These are phyloP conservation scores for Cryptosporidium tyzzeri DNA, from an alignment of 169 alveolate genomes.

Conservation along the genomic window DNA sequence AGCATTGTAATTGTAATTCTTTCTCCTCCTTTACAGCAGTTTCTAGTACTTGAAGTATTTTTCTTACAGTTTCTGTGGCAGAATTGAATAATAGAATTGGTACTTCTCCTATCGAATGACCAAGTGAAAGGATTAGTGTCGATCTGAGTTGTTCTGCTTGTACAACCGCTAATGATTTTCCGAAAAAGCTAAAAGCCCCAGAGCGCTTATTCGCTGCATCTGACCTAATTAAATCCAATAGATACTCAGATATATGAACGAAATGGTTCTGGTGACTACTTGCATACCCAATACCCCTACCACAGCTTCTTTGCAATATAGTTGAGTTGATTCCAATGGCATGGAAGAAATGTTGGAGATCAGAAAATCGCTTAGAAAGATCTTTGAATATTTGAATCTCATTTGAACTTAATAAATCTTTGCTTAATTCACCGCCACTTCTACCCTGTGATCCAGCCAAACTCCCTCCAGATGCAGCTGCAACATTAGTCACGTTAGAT, in stretches of 20 bases:
- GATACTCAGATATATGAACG: slow-evolving; percentile 49
- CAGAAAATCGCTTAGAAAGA: slow-evolving; percentile 11
- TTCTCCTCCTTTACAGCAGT: slow-evolving; percentile 61
- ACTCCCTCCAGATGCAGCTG: neutral
- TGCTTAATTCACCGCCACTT: slow-evolving; percentile 1
- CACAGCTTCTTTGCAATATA: slow-evolving; percentile 58
- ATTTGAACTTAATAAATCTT: slow-evolving; percentile 20
- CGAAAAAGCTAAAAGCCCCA: slow-evolving; percentile 81
- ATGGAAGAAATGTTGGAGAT: slow-evolving; percentile 52
- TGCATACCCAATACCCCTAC: slow-evolving; percentile 69
- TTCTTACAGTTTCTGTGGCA: slow-evolving; percentile 43
- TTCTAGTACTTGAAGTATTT: slow-evolving; percentile 47
- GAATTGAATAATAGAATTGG: slow-evolving; percentile 33
- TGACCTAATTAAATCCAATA: slow-evolving; percentile 64
- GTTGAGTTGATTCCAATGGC: slow-evolving; percentile 57
- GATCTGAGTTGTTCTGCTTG: slow-evolving; percentile 81
- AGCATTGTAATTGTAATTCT: slow-evolving; percentile 43
- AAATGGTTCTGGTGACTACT: slow-evolving; percentile 33
- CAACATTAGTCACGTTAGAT: slow-evolving; percentile 4
- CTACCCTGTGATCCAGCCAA: neutral
- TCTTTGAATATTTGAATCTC: slow-evolving; percentile 29
- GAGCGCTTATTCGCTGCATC: slow-evolving; percentile 80
- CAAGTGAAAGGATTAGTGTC: slow-evolving; percentile 68
- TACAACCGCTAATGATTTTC: slow-evolving; percentile 80
- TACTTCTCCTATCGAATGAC: slow-evolving; percentile 59